Base-by-base conservation (phyloP, 345 rosid genomes). In the Turnera subulata region DNA sequence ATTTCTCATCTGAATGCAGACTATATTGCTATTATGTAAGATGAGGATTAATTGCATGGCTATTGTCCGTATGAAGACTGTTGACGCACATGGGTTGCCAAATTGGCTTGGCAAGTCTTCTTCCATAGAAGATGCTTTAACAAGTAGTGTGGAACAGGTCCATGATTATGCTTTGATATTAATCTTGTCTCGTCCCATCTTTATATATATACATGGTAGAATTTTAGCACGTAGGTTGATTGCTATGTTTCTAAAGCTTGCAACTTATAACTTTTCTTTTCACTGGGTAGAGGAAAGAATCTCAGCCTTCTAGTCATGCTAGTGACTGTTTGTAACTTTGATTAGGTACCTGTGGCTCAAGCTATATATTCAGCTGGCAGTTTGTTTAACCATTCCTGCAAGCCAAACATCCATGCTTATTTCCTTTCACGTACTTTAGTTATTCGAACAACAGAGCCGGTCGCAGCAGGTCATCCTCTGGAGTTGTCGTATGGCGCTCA, bases 401-500 rank as follows among this genome's bases (percentile, higher is more conserved):
- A 50, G 76, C 96, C 97, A 60, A 91, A 88, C 52, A 71, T 91
- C 70, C 89, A 91, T 61, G 84, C 86, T 53, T 91, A 88, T 71
- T 91, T 88, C 77, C 77, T 85, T 59, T 85, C 96, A 13, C 94
- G 89, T 50, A 75, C 82, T 43, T 86, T 91, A 40, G 53, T 77
- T 25, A 67, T 88, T 52, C 71, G 82, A 52, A 73, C 89, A 59
- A 82, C 84, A 56, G 94, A 85, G 70, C 56, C 66, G 50, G 85
- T 88, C 35, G 57, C 78, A 6, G 46, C 68, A 51, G 89, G 87
- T 33, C 79, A 67, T 66, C 82, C 84, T 66, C 77, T 91, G 63
- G 96, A 91, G 80, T 70, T 91, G 56, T 85, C 97, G 46, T 91
- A 88, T 66, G 96, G 96, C 55, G 94, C 96, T 66, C 91, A 85